Evolutionary conservation across 305 asterid genomes (phyloP), one percentile per base, ranked within the genome.

Genomic region (Plantago rigida): DNA sequence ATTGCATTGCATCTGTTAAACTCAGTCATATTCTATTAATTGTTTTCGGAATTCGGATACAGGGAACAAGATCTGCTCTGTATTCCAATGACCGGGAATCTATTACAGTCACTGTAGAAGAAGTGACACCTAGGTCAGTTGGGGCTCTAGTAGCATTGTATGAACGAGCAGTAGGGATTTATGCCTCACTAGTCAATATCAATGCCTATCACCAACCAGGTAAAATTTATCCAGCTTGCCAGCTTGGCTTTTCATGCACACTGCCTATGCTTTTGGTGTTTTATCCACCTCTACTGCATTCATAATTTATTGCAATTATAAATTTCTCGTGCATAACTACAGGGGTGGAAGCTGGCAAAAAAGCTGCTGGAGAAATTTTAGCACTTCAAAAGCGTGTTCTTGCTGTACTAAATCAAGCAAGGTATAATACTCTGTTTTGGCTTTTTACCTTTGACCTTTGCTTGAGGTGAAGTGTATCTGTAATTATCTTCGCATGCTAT

Each of bases 331-430:
- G 50, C 59, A 56, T 62, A 34, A 65, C 62, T 75, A 58, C 81
- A 93, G 99, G 99, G 54, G 99, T 93, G 72, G 97, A 93, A 80
- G 97, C 99, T 60, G 99, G 99, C 36, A 93, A 93, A 78, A 89
- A 85, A 66, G 99, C 97, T 12, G 99, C 97, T 3, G 97, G 95
- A 71, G 99, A 93, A 81, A 80, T 93, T 73, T 75, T 93, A 74
- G 99, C 97, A 56, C 96, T 93, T 59, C 99, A 93, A 79, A 93
- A 93, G 76, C 97, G 99, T n/a, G 95, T 93, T 65, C 97, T 93
- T 67, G 65, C 80, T 1, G 97, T 93, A 66, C 89, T 93, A 62
- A 93, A 89, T 61, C 84, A 89, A 65, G 99, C 99, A 66, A 93
- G 97, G 99, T 93, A 75, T 39, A 28, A n/a, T 14, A 24, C 34